Percentiles rank a stretch among this genome's conserved stretches.
phyloP scores from a whole-genome alignment of 2,329 filamentous ascomycete genomes.

The Pseudopithomyces maydicus region DNA sequence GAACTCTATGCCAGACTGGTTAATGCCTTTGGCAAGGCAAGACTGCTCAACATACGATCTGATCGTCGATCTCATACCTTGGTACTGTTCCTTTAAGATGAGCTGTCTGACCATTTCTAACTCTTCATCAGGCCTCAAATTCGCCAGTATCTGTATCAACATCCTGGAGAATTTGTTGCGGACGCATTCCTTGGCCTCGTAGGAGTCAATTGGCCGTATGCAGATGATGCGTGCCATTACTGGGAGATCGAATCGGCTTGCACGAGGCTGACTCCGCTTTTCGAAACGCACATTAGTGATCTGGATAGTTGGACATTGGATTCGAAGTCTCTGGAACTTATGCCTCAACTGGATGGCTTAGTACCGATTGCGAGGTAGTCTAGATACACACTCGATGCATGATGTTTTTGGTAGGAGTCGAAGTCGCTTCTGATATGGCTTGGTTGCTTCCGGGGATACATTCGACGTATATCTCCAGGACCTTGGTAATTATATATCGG shows the following conservation, averaged over 20 bases:
- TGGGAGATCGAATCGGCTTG: constrained; percentile 43
- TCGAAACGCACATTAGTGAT: constrained; percentile 38
- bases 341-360: constrained; percentile 39
- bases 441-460: background rate
- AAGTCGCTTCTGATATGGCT: background rate
- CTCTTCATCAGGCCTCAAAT: constrained; percentile 34
- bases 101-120: constrained; percentile 14
- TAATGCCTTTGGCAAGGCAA: constrained; percentile 37
- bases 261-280: constrained; percentile 39
- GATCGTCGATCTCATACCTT: constrained; percentile 41
- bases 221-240: constrained; percentile 43
- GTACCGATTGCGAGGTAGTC: constrained; percentile 20
- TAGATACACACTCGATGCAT: background rate
- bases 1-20: constrained; percentile 42
- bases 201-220: constrained; percentile 39
- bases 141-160: constrained; percentile 38
- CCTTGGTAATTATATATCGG: no score
- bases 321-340: constrained; percentile 38
- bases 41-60: constrained; percentile 39
- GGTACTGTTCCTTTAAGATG: constrained; percentile 23
- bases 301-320: constrained; percentile 41
- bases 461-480: no score
- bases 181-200: constrained; percentile 36
- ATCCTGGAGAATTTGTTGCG: constrained; percentile 35
- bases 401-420: background rate